Percentiles rank a stretch among this genome's conserved stretches.
phyloP scores from a whole-genome alignment of 148 eudicot species.

The Diospyros kaki region DNA sequence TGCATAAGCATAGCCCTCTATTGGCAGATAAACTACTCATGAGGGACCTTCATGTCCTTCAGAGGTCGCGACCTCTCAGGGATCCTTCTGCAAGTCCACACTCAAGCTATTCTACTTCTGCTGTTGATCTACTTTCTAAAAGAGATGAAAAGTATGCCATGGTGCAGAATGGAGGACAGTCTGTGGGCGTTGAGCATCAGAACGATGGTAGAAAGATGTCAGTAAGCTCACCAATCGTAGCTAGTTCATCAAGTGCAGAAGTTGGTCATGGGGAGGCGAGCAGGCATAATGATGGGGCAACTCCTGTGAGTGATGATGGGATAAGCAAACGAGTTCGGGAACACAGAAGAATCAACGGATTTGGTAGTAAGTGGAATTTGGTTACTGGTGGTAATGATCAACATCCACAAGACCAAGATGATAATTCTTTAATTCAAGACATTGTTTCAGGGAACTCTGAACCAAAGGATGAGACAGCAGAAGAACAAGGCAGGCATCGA shows the following conservation, averaged over 20 bases:
- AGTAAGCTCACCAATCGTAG: constrained; percentile 39
- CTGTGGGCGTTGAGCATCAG: constrained; percentile 41
- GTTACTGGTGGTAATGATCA: constrained; percentile 28
- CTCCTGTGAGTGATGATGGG: constrained; percentile 38
- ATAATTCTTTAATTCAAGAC: constrained; percentile 29
- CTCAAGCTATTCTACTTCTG: constrained; percentile 63
- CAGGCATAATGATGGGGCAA: constrained; percentile 27
- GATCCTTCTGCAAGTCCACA: constrained; percentile 95
- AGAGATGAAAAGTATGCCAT: constrained; percentile 37
- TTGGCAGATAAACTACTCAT: constrained; percentile 63
- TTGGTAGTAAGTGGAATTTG: constrained; percentile 30
- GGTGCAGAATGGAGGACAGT: constrained; percentile 49
- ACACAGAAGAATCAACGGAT: constrained; percentile 34
- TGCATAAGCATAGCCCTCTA: constrained; percentile 85
- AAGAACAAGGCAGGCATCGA: constrained; percentile 30
- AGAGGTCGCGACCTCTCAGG: constrained; percentile 71
- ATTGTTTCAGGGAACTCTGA: constrained; percentile 40
- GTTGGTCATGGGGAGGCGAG: constrained; percentile 22
- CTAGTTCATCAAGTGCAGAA: constrained; percentile 21
- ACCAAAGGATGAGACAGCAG: constrained; percentile 30
- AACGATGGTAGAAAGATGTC: constrained; percentile 34
- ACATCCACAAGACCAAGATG: constrained; percentile 18
- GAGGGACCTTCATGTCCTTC: constrained; percentile 85
- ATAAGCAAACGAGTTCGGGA: constrained; percentile 34
- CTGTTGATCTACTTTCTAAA: constrained; percentile 44